Evolutionary conservation across 140 eudicot genomes (phyloP), one percentile per base, ranked within the genome.

Genomic region (Oenanthe javanica): DNA sequence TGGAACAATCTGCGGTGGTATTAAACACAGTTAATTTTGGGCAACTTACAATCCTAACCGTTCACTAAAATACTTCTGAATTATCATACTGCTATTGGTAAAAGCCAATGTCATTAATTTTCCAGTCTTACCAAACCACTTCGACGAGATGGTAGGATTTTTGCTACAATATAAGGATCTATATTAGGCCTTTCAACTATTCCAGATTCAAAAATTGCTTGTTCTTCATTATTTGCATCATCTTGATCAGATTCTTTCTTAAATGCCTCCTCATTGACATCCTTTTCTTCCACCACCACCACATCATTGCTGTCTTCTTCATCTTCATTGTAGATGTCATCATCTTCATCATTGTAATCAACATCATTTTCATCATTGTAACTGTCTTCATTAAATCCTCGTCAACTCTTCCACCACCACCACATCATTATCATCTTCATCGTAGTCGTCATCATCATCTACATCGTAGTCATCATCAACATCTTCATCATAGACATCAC

Each of bases 81-180:
- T 31, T 31, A 31, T 31, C 36, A 31, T 31, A 31, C 36, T 31
- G 36, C 36, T 31, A 31, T 31, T 31, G 36, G 36, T 31, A 31
- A 31, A 31, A 31, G 36, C 36, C 36, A 31, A 31, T 31, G 36
- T 31, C 36, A 31, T 31, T 31, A 31, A 31, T 31, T 31, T 31
- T 31, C 49, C 9, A 76, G 16, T 25, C 74, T 77, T 84, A 84
- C 87, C 84, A 84, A 51, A n/a, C 64, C 50, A n/a, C 16, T 54
- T 9, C 27, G 59, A 18, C 54, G 72, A n/a, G 15, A 38, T 54
- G 18, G 12, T 74, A 71, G 36, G 36, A 31, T 31, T 31, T 31
- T 31, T 47, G 64, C 48, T 45, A 84, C 82, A 47, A 84, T 78
- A 73, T 70, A 84, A 23, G 87, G 80, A 71, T 81, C 55, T 7